These are phyloP conservation scores for Globisporangium nagaii DNA, from an alignment of 352 stramenopile genomes.

Conservation along the genomic window DNA sequence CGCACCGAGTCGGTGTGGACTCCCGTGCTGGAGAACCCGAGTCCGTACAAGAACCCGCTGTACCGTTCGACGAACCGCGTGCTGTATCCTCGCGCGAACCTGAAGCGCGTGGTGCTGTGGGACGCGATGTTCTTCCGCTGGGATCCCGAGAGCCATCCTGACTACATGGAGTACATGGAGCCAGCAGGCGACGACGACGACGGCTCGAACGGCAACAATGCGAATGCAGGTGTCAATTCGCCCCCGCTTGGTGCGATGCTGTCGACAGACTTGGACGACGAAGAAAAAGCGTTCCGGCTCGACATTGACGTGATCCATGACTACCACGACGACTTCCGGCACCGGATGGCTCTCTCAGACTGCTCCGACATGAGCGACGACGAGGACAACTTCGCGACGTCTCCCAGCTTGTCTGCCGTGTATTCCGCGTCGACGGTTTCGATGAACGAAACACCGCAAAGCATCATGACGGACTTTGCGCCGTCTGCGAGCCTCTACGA, in stretches of 20 bases:
- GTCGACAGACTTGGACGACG: conserved; percentile 32
- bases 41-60: conserved; percentile 64
- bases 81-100: conserved; percentile 78
- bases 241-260: conserved; percentile 39
- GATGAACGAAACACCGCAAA: conserved; percentile 24
- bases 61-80: conserved; percentile 78
- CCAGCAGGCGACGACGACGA: conserved; percentile 36
- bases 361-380: conserved; percentile 83
- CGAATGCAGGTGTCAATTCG: conserved; percentile 18
- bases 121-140: conserved; percentile 85
- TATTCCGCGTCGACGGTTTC: conserved; percentile 15
- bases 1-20: conserved; percentile 83
- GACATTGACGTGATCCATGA: conserved; percentile 83
- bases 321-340: conserved; percentile 63
- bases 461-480: conserved; percentile 23
- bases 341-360: conserved; percentile 57
- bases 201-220: conserved; percentile 14
- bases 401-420: conserved; percentile 22
- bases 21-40: conserved; percentile 61
- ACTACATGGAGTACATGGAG: conserved; percentile 87
- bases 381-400: conserved; percentile 46
- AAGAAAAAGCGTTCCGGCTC: conserved; percentile 62
- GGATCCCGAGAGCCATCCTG: conserved; percentile 53
- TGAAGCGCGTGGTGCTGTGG: conserved; percentile 84
- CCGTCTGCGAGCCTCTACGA: conserved; percentile 11